Evolutionary conservation across 2,329 filamentous ascomycete genomes (phyloP).

Genomic region (Fusarium xyrophilum): DNA sequence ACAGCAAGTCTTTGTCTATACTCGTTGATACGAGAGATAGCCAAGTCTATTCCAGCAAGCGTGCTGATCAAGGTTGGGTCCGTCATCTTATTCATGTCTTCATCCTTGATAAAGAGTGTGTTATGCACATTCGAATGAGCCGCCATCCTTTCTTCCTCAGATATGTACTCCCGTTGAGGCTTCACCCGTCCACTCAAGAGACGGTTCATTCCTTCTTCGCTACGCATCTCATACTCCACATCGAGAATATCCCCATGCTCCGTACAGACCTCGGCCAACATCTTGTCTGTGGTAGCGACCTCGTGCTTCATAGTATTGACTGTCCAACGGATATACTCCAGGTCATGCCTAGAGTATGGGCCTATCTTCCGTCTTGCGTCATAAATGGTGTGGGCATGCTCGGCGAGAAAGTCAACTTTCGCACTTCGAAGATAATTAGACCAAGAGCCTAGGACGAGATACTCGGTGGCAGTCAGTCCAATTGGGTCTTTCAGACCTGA

Average conservation of each 20-base stretch:
- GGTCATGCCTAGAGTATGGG: neutral
- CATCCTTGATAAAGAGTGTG: neutral
- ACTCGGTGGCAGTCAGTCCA: neutral
- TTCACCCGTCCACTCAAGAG: rapidly evolving
- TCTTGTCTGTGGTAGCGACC: neutral
- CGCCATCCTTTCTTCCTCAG: rapidly evolving
- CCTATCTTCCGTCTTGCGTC: rapidly evolving
- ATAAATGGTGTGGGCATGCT: neutral
- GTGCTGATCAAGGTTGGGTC: neutral
- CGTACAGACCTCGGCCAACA: neutral
- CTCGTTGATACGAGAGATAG: neutral
- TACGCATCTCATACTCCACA: neutral
- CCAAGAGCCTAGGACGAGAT: neutral
- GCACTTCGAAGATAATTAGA: neutral
- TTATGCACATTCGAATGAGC: neutral
- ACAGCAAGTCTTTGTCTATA: neutral
- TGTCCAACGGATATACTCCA: neutral
- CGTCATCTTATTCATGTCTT: neutral
- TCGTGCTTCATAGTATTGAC: neutral
- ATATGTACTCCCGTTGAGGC: rapidly evolving
- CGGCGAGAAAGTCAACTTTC: neutral
- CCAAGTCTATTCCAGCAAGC: neutral
- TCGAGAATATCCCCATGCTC: neutral
- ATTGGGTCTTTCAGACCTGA: neutral
- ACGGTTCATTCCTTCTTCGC: neutral